Evolutionary conservation across 805 yeast species (phyloP).

Genomic region (Kodamaea jinghongensis): DNA sequence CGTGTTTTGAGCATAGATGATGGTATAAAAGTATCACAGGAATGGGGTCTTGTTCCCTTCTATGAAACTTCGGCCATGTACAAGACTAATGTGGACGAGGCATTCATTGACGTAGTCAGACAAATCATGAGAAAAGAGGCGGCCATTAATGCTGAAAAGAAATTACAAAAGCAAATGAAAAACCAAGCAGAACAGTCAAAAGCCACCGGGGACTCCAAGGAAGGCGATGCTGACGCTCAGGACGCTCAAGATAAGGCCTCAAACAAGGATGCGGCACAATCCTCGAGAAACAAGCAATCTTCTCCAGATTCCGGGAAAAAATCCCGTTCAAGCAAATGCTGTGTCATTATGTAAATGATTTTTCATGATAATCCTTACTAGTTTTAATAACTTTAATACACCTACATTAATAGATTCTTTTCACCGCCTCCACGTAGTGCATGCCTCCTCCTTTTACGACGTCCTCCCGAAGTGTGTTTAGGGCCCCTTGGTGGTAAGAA

Average conservation of each 20-base stretch:
- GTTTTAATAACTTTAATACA: too few species aligned
- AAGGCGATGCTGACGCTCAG: conserved; percentile 5
- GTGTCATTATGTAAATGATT: conserved; percentile 31
- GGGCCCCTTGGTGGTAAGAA: too few species aligned
- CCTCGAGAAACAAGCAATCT: conserved; percentile 20
- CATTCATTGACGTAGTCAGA: conserved; percentile 82
- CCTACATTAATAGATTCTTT: too few species aligned
- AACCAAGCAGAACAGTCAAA: conserved; percentile 9
- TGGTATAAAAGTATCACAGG: conserved; percentile 78
- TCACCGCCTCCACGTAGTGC: too few species aligned
- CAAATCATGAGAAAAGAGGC: conserved; percentile 81
- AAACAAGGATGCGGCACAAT: conserved; percentile 13
- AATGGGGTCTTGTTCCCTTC: conserved; percentile 88
- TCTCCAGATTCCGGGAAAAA: conserved; percentile 12
- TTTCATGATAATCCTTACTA: too few species aligned
- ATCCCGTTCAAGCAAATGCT: conserved; percentile 25
- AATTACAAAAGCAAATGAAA: conserved; percentile 38
- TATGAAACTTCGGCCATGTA: conserved; percentile 93
- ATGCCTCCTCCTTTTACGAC: too few species aligned
- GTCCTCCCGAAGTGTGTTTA: too few species aligned
- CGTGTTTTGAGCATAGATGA: conserved; percentile 76
- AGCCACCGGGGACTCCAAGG: background rate
- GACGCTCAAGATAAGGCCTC: conserved; percentile 2
- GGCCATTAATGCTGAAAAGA: conserved; percentile 42
- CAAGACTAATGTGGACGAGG: conserved; percentile 85